These are phyloP conservation scores for Pseudogymnoascus sp. DNA, from an alignment of 2,329 filamentous ascomycete species.

Conservation along the genomic window DNA sequence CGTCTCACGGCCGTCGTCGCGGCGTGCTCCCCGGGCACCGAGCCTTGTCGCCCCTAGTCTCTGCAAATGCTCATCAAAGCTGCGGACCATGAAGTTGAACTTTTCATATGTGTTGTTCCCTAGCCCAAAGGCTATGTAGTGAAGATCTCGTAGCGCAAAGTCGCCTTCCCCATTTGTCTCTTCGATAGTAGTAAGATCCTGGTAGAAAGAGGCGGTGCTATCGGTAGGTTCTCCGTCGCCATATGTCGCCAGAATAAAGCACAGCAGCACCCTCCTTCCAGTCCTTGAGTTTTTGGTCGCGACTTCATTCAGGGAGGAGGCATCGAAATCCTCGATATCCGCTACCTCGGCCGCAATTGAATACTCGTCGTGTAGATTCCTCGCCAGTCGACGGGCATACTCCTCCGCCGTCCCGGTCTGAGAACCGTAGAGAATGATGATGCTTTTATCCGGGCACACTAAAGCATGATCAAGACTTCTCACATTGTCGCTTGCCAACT, in stretches of 20 bases:
- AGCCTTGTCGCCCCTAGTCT: slow-evolving; percentile 27
- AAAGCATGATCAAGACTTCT: not conserved
- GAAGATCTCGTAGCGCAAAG: slow-evolving; percentile 18
- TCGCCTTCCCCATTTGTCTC: slow-evolving; percentile 16
- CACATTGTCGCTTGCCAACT: not conserved
- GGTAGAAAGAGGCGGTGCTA: slow-evolving; percentile 30
- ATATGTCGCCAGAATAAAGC: slow-evolving; percentile 35
- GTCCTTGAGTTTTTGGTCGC: slow-evolving; percentile 16
- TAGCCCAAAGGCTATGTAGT: slow-evolving; percentile 34
- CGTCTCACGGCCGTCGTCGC: slow-evolving; percentile 26
- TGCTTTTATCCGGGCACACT: not conserved
- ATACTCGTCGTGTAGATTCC: slow-evolving; percentile 34
- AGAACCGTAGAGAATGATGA: slow-evolving; percentile 39
- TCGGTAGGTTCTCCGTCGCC: slow-evolving; percentile 38
- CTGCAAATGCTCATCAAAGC: slow-evolving; percentile 23
- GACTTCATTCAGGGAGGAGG: not conserved
- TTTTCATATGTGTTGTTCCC: slow-evolving; percentile 36
- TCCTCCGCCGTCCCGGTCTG: slow-evolving; percentile 39
- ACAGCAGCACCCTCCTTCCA: slow-evolving; percentile 18
- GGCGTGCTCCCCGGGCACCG: slow-evolving; percentile 27
- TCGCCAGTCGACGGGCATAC: slow-evolving; percentile 34
- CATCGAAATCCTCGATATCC: slow-evolving; percentile 9
- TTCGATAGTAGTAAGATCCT: slow-evolving; percentile 20
- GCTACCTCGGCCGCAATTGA: slow-evolving; percentile 23
- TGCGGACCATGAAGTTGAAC: slow-evolving; percentile 33